Evolutionary conservation across 257 asterid genomes (phyloP), one percentile per base, ranked within the genome.

Genomic region (Lycium barbarum): DNA sequence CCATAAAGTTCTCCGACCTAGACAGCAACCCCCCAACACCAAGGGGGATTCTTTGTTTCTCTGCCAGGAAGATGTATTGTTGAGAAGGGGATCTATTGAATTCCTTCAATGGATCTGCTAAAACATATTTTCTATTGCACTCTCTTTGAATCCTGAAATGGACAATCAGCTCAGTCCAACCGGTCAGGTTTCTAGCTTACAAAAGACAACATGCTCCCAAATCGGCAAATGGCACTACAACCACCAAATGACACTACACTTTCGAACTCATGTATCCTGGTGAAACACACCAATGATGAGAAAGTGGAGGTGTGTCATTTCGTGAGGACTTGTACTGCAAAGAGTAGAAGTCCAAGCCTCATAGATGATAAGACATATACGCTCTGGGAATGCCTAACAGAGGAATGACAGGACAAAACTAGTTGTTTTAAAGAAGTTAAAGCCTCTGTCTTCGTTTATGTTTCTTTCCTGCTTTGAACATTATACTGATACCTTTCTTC

Each of bases 341-440:
- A 76, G 8, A 14, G 63, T 76, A 51, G 62, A 76, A 76, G 82
- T 51, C 43, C 45, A 76, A 76, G 81, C 81, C 81, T 13, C 63
- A 8, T 76, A 22, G 22, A 51, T 13, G 63, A 78, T 63, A 78
- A 78, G 45, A 53, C 17, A 1, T 53, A 22, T 2, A 78, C 1
- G 12, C 62, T 13, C 14, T 51, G 63, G 26, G 26, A 49, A 51
- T 51, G 63, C 47, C 62, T 76, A 76, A 51, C 26, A 47, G 59
- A 47, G 20, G 57, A 73, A 73, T 73, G 81, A 74, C 62, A 74
- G 43, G 57, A 55, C 33, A 76, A 49, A 20, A 45, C 45, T 13
- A 76, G 26, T 22, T 49, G 63, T 63, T 51, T 74, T 7, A 20
- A 26, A 76, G 26, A 26, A 0, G 51, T 13, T 76, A 76, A 26